Evolutionary conservation across 192 early-diverging fungal genomes (phyloP), one percentile per base, ranked within the genome.

Genomic region (Geranomyces michiganensis): DNA sequence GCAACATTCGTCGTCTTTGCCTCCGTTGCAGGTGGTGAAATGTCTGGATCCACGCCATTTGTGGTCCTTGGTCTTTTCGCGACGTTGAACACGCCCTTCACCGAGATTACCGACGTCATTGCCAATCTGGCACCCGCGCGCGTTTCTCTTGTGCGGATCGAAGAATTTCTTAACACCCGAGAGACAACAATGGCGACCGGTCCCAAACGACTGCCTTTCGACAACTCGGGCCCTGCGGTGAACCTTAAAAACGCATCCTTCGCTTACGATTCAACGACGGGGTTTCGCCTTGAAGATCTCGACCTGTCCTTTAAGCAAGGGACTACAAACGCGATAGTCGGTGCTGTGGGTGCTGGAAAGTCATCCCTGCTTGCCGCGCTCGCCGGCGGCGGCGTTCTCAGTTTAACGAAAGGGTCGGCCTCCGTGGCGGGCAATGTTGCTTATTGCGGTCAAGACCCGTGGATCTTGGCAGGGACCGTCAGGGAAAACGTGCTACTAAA

Each of bases 331-430:
- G 92, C 89, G 0, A 72, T 97, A 21, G 90, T 93, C 8, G 95
- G 95, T 9, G 77, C 85, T 1, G 92, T 92, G 10, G 94, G 91
- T 4, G 78, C 85, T 0, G 93, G 93, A 41, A 97, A 97, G 69
- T 91, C 90, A 0, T 89, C 92, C 7, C 76, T 97, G 22, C 75
- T 97, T 0, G 82, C 87, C 61, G 88, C 72, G 41, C 44, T 87
- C 21, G 59, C 76, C 32, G 62, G 58, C 22, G 7, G 17, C 29
- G 80, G 84, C 22, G 89, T 91, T 36, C 81, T 91, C 68, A 85
- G 81, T 64, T 81, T 81, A 58, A 73, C 73, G 0, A 41, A 51
- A 13, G 93, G 93, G 2, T 68, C 67, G 0, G 85, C 62, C 36
- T 43, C 32, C 8, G 19, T 64, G 62, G n/a, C 17, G 1, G 62